phyloP scores from a whole-genome alignment of 2,329 filamentous ascomycete genomes.

The Cercospora janseana region DNA sequence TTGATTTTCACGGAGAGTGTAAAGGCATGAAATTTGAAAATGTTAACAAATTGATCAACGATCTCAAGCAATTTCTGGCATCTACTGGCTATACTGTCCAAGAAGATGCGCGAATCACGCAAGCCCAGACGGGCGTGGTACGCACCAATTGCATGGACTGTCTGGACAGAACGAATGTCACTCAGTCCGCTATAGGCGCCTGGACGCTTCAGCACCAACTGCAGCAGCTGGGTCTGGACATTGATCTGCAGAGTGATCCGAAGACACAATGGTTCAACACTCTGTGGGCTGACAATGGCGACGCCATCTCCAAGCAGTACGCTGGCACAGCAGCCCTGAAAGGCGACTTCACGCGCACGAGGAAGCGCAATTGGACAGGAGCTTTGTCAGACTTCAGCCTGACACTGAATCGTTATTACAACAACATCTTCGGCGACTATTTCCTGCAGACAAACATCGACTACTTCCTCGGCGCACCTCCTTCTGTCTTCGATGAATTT shows the following conservation, averaged over 20 bases:
- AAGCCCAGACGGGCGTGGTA: slow-evolving; percentile 70
- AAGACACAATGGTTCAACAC: slow-evolving; percentile 92
- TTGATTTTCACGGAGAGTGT: slow-evolving; percentile 91
- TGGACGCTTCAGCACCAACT: slow-evolving; percentile 79
- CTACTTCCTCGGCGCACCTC: slow-evolving; percentile 83
- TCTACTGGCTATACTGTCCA: slow-evolving; percentile 69
- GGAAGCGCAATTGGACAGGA: slow-evolving; percentile 85
- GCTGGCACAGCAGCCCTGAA: slow-evolving; percentile 94
- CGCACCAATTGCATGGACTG: slow-evolving; percentile 99
- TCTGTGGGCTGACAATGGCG: slow-evolving; percentile 92
- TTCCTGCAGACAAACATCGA: slow-evolving; percentile 97
- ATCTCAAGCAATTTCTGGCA: slow-evolving; percentile 65
- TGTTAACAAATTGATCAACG: slow-evolving; percentile 74
- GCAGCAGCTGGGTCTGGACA: slow-evolving; percentile 69
- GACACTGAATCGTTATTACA: slow-evolving; percentile 75
- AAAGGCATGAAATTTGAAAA: slow-evolving; percentile 98
- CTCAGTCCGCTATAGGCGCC: slow-evolving; percentile 86
- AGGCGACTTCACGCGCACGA: slow-evolving; percentile 90
- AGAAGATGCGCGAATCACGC: slow-evolving; percentile 43
- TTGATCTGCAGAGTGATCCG: slow-evolving; percentile 72
- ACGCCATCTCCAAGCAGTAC: slow-evolving; percentile 93
- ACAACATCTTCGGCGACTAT: slow-evolving; percentile 95
- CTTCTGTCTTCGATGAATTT: slow-evolving; percentile 87
- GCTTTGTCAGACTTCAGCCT: slow-evolving; percentile 88
- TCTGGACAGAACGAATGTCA: slow-evolving; percentile 91